Percentiles rank a stretch among this genome's conserved stretches.
Evolutionary conservation across 805 yeast genomes (phyloP).

Genomic region (Ogataea henricii): DNA sequence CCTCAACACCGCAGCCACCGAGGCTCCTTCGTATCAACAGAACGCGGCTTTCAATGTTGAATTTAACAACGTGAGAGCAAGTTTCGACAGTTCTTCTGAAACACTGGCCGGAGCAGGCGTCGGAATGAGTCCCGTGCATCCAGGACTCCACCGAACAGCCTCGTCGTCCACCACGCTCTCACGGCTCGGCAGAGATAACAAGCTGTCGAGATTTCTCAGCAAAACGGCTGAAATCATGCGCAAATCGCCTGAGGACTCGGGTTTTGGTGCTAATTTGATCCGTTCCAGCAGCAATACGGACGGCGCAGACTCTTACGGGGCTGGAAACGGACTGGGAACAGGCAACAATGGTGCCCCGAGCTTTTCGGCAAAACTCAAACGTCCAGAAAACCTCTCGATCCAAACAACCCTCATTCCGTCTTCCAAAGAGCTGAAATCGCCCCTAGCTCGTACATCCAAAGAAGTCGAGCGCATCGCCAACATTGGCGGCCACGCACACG

Average conservation of each 20-base stretch:
- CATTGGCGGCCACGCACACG: conserved; percentile 18
- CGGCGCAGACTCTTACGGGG: no score
- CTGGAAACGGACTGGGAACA: no score
- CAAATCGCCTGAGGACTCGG: conserved; percentile 18
- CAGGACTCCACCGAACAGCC: conserved; percentile 20
- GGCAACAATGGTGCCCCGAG: no score
- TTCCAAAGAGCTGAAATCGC: conserved; percentile 32
- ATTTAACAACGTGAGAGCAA: conserved; percentile 34
- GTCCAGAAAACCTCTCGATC: conserved; percentile 30
- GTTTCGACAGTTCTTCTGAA: conserved; percentile 13
- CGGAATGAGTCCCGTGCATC: not conserved
- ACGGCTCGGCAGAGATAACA: conserved; percentile 25
- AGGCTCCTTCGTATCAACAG: conserved; percentile 14
- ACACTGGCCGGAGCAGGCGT: not conserved
- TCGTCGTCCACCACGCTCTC: conserved; percentile 28
- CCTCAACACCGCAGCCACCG: not conserved
- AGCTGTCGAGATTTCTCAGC: conserved; percentile 24
- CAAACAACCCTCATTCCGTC: conserved; percentile 30
- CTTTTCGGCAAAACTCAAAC: conserved; percentile 28
- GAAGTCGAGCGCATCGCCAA: conserved; percentile 36
- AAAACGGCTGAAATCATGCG: conserved; percentile 27
- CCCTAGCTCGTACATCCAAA: conserved; percentile 32
- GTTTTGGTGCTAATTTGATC: not conserved
- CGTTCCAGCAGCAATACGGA: no score
- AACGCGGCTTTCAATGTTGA: conserved; percentile 35